Conservation (phyloP, 2,329 filamentous ascomycete species). For the Ascochyta fabae region DNA sequence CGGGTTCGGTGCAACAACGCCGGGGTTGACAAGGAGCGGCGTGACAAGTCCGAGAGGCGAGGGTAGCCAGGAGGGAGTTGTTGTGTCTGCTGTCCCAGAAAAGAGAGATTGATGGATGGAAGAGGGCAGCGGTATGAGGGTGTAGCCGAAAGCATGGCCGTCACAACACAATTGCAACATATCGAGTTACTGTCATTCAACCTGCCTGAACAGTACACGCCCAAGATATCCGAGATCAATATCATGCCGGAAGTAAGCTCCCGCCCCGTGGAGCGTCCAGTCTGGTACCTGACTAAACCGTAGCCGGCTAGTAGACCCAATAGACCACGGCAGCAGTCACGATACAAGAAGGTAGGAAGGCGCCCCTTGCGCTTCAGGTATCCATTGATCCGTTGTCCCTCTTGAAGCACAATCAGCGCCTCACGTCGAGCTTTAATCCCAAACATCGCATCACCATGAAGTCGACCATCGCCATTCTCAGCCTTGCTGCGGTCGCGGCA, state of each 20-base stretch:
- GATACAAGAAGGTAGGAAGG: conserved; percentile 1
- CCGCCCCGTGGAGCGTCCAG: background rate
- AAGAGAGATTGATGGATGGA: conserved; percentile 28
- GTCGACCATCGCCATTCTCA: conserved; percentile 10
- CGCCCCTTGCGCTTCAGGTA: background rate
- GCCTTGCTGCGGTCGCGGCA: conserved; percentile 17
- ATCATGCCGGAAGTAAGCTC: background rate
- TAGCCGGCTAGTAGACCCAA: background rate
- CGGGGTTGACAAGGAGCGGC: conserved; percentile 14
- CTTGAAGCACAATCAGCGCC: too few species aligned
- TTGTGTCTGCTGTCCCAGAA: conserved; percentile 19
- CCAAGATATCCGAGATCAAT: background rate
- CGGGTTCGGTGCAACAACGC: conserved; percentile 25
- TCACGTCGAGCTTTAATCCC: too few species aligned
- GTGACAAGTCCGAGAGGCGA: conserved; percentile 19
- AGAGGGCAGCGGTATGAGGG: background rate
- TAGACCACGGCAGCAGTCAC: conserved; percentile 2
- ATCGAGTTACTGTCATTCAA: background rate
- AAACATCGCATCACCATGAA: conserved; percentile 17
- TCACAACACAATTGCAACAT: background rate
- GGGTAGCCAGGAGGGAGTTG: conserved; percentile 31
- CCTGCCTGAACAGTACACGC: background rate
- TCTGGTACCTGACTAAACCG: conserved; percentile 7
- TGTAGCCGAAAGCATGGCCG: background rate
- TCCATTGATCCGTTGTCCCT: too few species aligned